Evolutionary conservation across 495 filamentous ascomycete species (phyloP).

Genomic region (Chaetomium tenue): DNA sequence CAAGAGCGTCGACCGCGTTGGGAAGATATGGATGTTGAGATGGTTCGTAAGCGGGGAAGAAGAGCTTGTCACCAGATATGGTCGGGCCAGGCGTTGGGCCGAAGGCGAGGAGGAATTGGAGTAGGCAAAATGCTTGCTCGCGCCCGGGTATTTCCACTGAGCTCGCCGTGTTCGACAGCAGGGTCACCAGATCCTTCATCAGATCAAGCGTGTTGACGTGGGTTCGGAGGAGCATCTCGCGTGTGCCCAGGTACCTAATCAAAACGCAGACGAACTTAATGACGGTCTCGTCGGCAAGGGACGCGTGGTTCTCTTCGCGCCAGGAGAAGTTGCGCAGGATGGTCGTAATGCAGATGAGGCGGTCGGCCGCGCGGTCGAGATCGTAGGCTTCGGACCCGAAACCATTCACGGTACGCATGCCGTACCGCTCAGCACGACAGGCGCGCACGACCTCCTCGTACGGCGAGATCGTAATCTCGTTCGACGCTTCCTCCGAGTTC

Average conservation of each 20-base stretch:
- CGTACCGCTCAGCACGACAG: constrained; percentile 66
- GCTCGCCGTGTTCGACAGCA: constrained; percentile 82
- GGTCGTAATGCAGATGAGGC: constrained; percentile 85
- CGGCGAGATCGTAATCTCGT: constrained; percentile 71
- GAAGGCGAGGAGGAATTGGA: constrained; percentile 89
- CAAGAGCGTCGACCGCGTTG: constrained; percentile 81
- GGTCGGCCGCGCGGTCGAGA: constrained; percentile 81
- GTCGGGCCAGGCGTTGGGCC: constrained; percentile 67
- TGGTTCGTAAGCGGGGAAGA: constrained; percentile 79
- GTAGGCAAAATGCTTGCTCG: constrained; percentile 81
- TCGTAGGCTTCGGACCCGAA: constrained; percentile 80
- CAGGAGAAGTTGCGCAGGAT: constrained; percentile 93
- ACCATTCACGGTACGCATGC: constrained; percentile 64
- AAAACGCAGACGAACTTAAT: constrained; percentile 76
- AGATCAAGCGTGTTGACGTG: constrained; percentile 84
- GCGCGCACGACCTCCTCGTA: constrained; percentile 87
- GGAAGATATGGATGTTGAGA: constrained; percentile 83
- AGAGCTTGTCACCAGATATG: constrained; percentile 55
- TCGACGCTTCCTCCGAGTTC: constrained; percentile 77
- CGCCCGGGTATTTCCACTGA: constrained; percentile 77
- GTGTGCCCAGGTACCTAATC: constrained; percentile 84
- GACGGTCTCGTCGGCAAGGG: constrained; percentile 70
- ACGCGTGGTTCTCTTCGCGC: constrained; percentile 62
- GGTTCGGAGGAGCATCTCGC: constrained; percentile 78
- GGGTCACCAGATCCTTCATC: constrained; percentile 90